A percentile compares a stretch with the other conserved stretches of the same genome.
Conservation (phyloP, 768 basidiomycete species). For the Melanogaster broomeanus region DNA sequence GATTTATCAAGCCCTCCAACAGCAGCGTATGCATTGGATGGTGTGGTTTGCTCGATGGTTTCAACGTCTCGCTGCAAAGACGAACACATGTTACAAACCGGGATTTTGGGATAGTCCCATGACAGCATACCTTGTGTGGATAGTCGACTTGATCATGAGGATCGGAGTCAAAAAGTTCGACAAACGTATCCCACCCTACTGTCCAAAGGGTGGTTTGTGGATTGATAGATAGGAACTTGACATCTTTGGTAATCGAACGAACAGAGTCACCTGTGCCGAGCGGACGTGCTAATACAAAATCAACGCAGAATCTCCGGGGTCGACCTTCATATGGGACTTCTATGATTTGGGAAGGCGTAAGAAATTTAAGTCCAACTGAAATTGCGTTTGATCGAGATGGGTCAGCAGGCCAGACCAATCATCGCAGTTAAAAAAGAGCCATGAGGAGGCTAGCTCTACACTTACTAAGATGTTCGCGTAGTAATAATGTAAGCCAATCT, state of each 20-base stretch:
- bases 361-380: slow-evolving; percentile 74
- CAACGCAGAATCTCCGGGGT: slow-evolving; percentile 56
- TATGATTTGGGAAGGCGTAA: slow-evolving; percentile 60
- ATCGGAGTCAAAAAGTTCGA: slow-evolving; percentile 42
- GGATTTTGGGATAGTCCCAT: slow-evolving; percentile 7
- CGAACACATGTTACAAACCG: slow-evolving; percentile 12
- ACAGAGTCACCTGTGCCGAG: slow-evolving; percentile 18
- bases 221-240: slow-evolving; percentile 49
- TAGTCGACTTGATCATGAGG: slow-evolving; percentile 24
- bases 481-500: slow-evolving; percentile 69
- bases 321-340: slow-evolving; percentile 65
- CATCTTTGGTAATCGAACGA: slow-evolving; percentile 38
- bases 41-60: slow-evolving; percentile 42
- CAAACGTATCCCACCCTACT: slow-evolving; percentile 67
- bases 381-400: slow-evolving; percentile 4
- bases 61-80: slow-evolving; percentile 46
- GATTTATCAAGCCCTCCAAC: slow-evolving; percentile 90
- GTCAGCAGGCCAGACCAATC: slow-evolving; percentile 4
- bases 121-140: slow-evolving; percentile 35
- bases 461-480: slow-evolving; percentile 71
- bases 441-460: neutral
- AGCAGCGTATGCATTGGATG: slow-evolving; percentile 66
- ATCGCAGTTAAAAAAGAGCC: neutral
- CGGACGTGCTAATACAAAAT: slow-evolving; percentile 40
- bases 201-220: slow-evolving; percentile 52